Conservation (phyloP, 257 asterid species). For the Plantago elongata region DNA sequence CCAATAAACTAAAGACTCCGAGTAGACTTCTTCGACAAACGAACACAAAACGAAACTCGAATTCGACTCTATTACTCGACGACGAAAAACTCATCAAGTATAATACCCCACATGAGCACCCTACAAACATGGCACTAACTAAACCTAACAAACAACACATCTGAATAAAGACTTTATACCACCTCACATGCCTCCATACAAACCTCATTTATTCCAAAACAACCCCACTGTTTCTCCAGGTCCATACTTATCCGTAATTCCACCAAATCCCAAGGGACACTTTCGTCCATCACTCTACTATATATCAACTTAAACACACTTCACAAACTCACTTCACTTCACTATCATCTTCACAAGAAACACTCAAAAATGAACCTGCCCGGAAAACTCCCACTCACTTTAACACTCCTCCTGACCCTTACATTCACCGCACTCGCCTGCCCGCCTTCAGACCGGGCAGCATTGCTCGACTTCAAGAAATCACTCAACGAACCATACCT, state of each 20-base stretch:
- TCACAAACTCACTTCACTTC: not conserved
- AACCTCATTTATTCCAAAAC: no score
- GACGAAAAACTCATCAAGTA: no score
- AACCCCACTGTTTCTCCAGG: no score
- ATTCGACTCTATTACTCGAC: no score
- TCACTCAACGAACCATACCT: conserved; percentile 74
- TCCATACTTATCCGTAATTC: not conserved
- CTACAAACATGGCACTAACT: no score
- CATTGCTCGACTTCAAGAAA: conserved; percentile 51
- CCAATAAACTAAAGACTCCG: no score
- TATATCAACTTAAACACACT: not conserved
- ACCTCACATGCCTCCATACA: no score
- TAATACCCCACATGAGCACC: no score
- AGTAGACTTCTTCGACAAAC: no score
- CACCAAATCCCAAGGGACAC: not conserved
- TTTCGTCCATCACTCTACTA: not conserved
- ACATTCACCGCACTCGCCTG: conserved; percentile 42
- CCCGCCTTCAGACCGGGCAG: conserved; percentile 64
- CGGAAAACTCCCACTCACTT: conserved; percentile 20
- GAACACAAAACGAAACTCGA: no score
- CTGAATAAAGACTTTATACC: no score
- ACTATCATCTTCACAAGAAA: not conserved
- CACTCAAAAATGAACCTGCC: conserved; percentile 19
- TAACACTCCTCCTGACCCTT: conserved; percentile 29
- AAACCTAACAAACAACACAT: no score